phyloP scores from a whole-genome alignment of 352 stramenopile species.

The Globisporangium acanthophoron region DNA sequence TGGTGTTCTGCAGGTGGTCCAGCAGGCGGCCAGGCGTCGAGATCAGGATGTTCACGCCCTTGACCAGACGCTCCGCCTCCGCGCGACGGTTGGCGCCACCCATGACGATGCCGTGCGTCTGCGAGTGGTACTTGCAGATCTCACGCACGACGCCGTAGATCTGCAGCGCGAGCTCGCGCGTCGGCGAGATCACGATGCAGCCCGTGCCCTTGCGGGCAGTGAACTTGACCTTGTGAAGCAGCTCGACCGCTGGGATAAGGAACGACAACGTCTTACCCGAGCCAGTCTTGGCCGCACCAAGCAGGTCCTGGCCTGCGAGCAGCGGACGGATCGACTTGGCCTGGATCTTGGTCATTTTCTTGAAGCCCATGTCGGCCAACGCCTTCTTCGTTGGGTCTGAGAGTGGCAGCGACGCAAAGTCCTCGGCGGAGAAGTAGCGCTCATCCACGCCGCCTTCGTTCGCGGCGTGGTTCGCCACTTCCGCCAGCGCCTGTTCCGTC shows the following conservation, averaged over 20 bases:
- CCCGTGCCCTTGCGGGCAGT: slow-evolving; percentile 94
- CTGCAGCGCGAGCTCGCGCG: slow-evolving; percentile 97
- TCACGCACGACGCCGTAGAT: slow-evolving; percentile 98
- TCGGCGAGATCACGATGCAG: slow-evolving; percentile 96
- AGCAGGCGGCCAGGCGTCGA: slow-evolving; percentile 96
- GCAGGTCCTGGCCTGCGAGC: slow-evolving; percentile 94
- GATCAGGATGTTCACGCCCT: slow-evolving; percentile 97
- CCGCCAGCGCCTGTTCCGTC: slow-evolving; percentile 50
- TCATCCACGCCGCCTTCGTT: slow-evolving; percentile 47
- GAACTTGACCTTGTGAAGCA: slow-evolving; percentile 96
- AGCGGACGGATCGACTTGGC: slow-evolving; percentile 94
- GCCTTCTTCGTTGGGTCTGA: slow-evolving; percentile 88
- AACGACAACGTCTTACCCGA: slow-evolving; percentile 99
- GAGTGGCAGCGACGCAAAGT: slow-evolving; percentile 90
- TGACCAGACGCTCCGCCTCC: slow-evolving; percentile 92
- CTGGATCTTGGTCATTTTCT: slow-evolving; percentile 98
- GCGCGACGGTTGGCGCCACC: slow-evolving; percentile 96
- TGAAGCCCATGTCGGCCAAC: slow-evolving; percentile 90
- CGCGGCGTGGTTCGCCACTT: slow-evolving; percentile 28
- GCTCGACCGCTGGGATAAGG: slow-evolving; percentile 96
- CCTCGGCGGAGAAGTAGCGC: slow-evolving; percentile 85
- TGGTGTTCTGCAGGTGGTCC: slow-evolving; percentile 98
- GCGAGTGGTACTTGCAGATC: slow-evolving; percentile 92
- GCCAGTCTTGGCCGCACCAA: slow-evolving; percentile 97
- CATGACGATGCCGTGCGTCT: slow-evolving; percentile 97